Percentiles rank a stretch among this genome's conserved stretches.
Evolutionary conservation across 2,329 filamentous ascomycete species (phyloP).

Genomic region (Pseudocercospora fuligena): DNA sequence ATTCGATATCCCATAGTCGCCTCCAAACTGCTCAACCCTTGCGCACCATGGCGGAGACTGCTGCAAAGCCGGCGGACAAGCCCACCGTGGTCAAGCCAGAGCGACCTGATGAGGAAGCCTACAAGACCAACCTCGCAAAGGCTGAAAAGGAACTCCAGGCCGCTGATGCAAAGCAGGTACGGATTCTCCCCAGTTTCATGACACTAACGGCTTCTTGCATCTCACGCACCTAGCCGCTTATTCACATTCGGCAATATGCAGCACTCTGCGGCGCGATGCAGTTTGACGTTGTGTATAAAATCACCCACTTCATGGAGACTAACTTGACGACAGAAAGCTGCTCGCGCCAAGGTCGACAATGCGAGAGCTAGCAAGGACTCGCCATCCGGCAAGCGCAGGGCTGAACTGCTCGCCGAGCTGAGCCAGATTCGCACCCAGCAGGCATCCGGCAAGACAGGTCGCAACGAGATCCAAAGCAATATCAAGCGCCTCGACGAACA

Average conservation of each 20-base stretch:
- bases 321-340: constrained; percentile 66
- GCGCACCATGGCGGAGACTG: constrained; percentile 34
- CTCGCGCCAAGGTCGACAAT: constrained; percentile 86
- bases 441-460: constrained; percentile 81
- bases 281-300: not conserved
- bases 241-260: not conserved
- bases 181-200: not conserved
- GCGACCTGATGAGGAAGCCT: constrained; percentile 85
- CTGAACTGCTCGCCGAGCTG: constrained; percentile 82
- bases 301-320: not conserved
- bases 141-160: constrained; percentile 86
- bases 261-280: not conserved
- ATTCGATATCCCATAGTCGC: not conserved
- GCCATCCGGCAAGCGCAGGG: constrained; percentile 78
- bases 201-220: not conserved
- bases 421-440: constrained; percentile 86
- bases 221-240: not conserved
- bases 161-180: constrained; percentile 66
- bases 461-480: constrained; percentile 79
- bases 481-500: constrained; percentile 91
- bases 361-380: constrained; percentile 80
- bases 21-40: not conserved
- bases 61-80: constrained; percentile 22
- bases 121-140: constrained; percentile 76
- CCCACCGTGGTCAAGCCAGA: constrained; percentile 63